Base-by-base conservation (phyloP, 257 asterid species). In the Handroanthus guayacan region DNA sequence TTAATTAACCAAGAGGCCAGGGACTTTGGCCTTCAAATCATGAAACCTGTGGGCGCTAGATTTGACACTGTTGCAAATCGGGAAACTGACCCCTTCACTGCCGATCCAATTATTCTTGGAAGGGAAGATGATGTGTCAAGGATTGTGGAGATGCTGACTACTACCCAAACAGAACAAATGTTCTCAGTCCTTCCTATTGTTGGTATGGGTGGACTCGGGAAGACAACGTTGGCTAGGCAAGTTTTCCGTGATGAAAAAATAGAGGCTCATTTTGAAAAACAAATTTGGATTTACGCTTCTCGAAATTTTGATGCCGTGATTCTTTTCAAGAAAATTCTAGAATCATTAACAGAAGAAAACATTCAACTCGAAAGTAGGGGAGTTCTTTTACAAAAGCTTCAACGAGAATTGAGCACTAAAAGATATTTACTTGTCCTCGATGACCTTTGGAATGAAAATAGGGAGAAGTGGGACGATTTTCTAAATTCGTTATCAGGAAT, bases 141-240 rank as follows among this genome's bases (percentile, higher is more conserved):
- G 31, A 25, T 25, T 25, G 31, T 25, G 31, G 31, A 25, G 31
- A 25, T 25, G 31, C 31, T 25, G 31, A 25, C 31, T 25, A 25
- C 31, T 0, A 25, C 0, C 31, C 9, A 5, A 13, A 51, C 17
- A 2, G n/a, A 13, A 13, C 18, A 11, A 51, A 17, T 9, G 0
- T 51, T 51, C 17, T 12, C 18, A 2, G 18, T 51, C 57, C 16
- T 51, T 51, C 57, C 57, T 25, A 25, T 25, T 51, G 57, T 51
- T 51, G 57, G 57, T 9, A 51, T 51, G 57, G 57, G 57, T 51
- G 57, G 57, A 51, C 57, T 51, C 6, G 57, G 57, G 18, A 51
- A 51, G 57, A 51, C 57, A 51, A 51, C 57, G 3, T 3, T 13
- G 5, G 57, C 17, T 3, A 51, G 13, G 18, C 1, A 12, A 12